Evolutionary conservation across 2,329 filamentous ascomycete genomes (phyloP).

Genomic region (Cladosporium sp.): DNA sequence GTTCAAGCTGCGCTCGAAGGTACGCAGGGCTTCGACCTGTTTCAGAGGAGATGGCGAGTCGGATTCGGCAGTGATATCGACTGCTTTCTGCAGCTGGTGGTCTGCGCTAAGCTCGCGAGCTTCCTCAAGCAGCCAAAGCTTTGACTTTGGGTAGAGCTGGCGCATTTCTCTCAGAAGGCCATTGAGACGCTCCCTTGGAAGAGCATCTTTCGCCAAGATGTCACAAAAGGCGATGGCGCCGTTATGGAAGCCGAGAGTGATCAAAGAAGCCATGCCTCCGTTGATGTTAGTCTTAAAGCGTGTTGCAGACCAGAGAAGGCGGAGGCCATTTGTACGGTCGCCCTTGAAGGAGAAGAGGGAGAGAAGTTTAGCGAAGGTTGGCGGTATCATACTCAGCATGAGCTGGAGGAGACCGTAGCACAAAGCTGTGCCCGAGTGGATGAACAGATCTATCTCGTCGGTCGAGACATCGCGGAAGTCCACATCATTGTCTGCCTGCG

Average conservation of each 20-base stretch:
- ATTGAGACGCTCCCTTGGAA: constrained; percentile 68
- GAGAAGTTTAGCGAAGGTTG: constrained; percentile 81
- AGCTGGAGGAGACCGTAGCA: constrained; percentile 86
- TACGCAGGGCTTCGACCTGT: constrained; percentile 80
- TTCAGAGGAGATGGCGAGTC: constrained; percentile 65
- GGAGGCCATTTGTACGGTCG: constrained; percentile 77
- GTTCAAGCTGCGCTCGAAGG: constrained; percentile 80
- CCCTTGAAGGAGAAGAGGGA: constrained; percentile 89
- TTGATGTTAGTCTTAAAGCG: constrained; percentile 79
- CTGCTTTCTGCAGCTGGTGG: constrained; percentile 64
- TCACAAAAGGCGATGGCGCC: constrained; percentile 83
- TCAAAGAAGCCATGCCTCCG: constrained; percentile 82
- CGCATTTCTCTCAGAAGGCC: constrained; percentile 73
- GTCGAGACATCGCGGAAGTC: constrained; percentile 64
- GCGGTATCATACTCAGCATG: constrained; percentile 89
- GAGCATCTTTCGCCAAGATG: constrained; percentile 70
- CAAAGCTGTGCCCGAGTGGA: constrained; percentile 84
- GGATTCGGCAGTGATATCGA: constrained; percentile 55
- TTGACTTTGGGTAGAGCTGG: constrained; percentile 73
- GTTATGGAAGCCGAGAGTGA: constrained; percentile 85
- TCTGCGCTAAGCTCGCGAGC: constrained; percentile 72
- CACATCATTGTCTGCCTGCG: constrained; percentile 45
- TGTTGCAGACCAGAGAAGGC: constrained; percentile 87
- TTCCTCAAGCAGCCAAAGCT: constrained; percentile 87
- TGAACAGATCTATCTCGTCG: constrained; percentile 79